Conservation (phyloP, 345 rosid genomes). For the Erodium maritimum region DNA sequence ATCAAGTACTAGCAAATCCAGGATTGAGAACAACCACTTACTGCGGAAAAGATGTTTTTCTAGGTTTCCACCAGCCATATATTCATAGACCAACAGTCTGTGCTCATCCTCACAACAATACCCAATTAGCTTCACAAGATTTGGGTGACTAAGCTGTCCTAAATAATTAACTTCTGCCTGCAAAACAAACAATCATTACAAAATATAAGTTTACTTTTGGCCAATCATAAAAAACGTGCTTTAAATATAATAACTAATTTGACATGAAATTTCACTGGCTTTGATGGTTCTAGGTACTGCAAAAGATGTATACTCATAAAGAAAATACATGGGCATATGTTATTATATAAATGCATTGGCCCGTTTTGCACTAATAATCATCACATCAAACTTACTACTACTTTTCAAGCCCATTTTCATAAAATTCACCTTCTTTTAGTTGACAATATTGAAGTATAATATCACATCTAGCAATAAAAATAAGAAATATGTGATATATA, state of each 20-base stretch:
- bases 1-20: neutral
- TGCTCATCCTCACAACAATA: slow-evolving; percentile 97
- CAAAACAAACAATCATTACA: slow-evolving; percentile 13
- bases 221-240: neutral
- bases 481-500: too few relatives aligned
- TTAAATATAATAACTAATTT: neutral
- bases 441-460: too few relatives aligned
- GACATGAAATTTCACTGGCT: neutral
- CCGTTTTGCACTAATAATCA: neutral
- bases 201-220: neutral
- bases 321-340: too few relatives aligned
- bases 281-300: neutral
- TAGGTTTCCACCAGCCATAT: slow-evolving; percentile 85
- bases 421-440: neutral
- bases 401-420: neutral
- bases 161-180: slow-evolving; percentile 94
- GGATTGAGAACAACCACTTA: slow-evolving; percentile 25
- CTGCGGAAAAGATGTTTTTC: slow-evolving; percentile 95
- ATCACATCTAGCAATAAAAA: too few relatives aligned
- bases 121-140: slow-evolving; percentile 96
- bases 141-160: slow-evolving; percentile 82
- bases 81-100: slow-evolving; percentile 80
- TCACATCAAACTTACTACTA: neutral
- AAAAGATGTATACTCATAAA: too few relatives aligned
- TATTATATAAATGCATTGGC: neutral